These are phyloP conservation scores for Suillus luteus DNA, from an alignment of 768 basidiomycete genomes.

Conservation along the genomic window DNA sequence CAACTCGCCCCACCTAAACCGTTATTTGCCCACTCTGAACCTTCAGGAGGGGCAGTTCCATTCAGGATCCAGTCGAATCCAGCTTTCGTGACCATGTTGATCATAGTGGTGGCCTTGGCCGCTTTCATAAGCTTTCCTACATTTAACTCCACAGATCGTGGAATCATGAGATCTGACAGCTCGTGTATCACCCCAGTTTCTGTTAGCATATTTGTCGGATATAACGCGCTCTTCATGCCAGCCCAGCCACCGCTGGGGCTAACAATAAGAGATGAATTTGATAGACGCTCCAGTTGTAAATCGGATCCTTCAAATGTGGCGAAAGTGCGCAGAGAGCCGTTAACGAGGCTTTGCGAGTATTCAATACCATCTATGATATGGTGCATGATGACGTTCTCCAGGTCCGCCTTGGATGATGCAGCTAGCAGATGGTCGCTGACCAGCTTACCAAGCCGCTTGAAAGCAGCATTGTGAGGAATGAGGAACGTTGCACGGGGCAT, in stretches of 20 bases:
- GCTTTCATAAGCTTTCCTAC: conserved; percentile 90
- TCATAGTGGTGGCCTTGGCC: conserved; percentile 88
- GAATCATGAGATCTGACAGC: conserved; percentile 81
- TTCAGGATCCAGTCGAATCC: conserved; percentile 92
- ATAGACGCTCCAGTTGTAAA: conserved; percentile 66
- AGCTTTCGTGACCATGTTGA: conserved; percentile 76
- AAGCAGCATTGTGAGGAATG: conserved; percentile 89
- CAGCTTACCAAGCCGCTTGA: conserved; percentile 79
- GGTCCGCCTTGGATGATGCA: conserved; percentile 73
- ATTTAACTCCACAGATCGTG: conserved; percentile 82
- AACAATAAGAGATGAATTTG: conserved; percentile 48
- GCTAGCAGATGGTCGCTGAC: conserved; percentile 86
- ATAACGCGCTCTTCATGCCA: conserved; percentile 62
- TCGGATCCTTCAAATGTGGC: conserved; percentile 86
- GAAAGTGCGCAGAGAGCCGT: conserved; percentile 72
- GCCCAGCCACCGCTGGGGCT: conserved; percentile 79
- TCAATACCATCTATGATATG: conserved; percentile 78
- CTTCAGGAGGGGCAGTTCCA: conserved; percentile 76
- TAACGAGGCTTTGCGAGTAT: conserved; percentile 62
- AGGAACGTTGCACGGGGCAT: conserved; percentile 78
- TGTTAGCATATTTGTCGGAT: conserved; percentile 72
- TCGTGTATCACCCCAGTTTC: conserved; percentile 91
- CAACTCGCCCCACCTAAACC: conserved; percentile 60
- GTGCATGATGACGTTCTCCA: conserved; percentile 84
- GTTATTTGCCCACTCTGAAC: conserved; percentile 60